A percentile compares a stretch with the other conserved stretches of the same genome.
These are phyloP conservation scores for Magnolia changhungtana DNA, from an alignment of 164 flowering plant species.

Conservation along the genomic window DNA sequence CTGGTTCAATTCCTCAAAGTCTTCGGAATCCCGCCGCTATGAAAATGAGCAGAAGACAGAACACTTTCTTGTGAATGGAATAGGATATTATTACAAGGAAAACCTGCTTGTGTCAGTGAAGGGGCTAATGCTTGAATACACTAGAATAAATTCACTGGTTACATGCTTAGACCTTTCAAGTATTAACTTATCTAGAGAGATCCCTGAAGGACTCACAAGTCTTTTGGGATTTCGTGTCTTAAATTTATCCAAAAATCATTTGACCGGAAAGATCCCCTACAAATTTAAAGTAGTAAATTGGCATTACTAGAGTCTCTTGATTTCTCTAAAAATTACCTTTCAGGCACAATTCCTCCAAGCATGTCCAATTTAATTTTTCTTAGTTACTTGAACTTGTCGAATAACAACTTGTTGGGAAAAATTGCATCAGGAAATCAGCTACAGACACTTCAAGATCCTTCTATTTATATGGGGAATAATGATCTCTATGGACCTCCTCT, in stretches of 20 bases:
- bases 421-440: background rate
- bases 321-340: background rate
- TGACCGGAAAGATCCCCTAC: background rate
- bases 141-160: background rate
- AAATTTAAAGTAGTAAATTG: background rate
- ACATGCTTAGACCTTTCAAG: conserved; percentile 4
- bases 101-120: background rate
- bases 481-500: conserved; percentile 1
- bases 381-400: conserved; percentile 6
- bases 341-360: background rate
- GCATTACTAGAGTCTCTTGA: background rate
- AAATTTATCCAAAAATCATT: background rate
- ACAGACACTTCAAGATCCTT: background rate
- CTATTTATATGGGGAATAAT: background rate
- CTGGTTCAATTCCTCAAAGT: no score
- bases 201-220: background rate
- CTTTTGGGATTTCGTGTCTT: conserved; percentile 1
- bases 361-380: background rate
- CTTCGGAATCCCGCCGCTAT: no score
- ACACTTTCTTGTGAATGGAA: background rate
- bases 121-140: background rate
- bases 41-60: no score
- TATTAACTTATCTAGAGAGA: conserved; percentile 2
- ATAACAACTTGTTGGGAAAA: conserved; percentile 5
- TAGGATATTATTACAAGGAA: background rate